phyloP scores from a whole-genome alignment of 352 stramenopile genomes.

The Aphanomyces euteiches region DNA sequence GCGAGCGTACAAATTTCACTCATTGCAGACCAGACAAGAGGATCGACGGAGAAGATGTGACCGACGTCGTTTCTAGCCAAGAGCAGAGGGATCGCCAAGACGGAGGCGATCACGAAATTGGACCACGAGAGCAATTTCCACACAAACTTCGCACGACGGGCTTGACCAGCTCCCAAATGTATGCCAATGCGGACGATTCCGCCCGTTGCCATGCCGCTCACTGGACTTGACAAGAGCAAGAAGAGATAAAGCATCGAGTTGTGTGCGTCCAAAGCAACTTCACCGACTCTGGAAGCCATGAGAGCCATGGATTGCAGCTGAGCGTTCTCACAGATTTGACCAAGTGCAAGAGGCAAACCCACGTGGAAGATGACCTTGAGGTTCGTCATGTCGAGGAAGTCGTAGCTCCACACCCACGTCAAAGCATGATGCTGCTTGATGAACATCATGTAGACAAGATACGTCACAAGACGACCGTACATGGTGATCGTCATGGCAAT shows the following conservation, averaged over 20 bases:
- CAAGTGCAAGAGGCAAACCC: constrained; percentile 50
- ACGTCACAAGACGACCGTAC: constrained; percentile 46
- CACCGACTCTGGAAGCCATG: constrained; percentile 61
- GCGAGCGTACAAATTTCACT: constrained; percentile 53
- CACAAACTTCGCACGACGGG: not conserved
- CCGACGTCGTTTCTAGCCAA: constrained; percentile 40
- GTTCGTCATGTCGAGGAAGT: constrained; percentile 44
- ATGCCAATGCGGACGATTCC: constrained; percentile 61
- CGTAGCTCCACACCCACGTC: constrained; percentile 52
- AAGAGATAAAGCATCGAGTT: constrained; percentile 86
- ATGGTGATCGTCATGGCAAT: constrained; percentile 61
- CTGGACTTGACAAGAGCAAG: constrained; percentile 67
- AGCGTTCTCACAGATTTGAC: constrained; percentile 73
- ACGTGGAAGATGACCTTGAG: constrained; percentile 51
- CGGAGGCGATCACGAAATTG: not conserved
- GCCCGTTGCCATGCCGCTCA: constrained; percentile 63
- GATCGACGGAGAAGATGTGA: constrained; percentile 68
- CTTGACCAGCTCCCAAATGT: constrained; percentile 56
- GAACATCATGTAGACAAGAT: constrained; percentile 67
- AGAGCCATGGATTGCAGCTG: constrained; percentile 77
- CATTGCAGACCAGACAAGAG: constrained; percentile 56
- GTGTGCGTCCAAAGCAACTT: constrained; percentile 69
- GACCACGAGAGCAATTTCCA: not conserved
- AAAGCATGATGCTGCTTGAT: constrained; percentile 49
- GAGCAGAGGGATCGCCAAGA: not conserved